phyloP scores from a whole-genome alignment of 345 rosid species.

The Raphanus sativus region DNA sequence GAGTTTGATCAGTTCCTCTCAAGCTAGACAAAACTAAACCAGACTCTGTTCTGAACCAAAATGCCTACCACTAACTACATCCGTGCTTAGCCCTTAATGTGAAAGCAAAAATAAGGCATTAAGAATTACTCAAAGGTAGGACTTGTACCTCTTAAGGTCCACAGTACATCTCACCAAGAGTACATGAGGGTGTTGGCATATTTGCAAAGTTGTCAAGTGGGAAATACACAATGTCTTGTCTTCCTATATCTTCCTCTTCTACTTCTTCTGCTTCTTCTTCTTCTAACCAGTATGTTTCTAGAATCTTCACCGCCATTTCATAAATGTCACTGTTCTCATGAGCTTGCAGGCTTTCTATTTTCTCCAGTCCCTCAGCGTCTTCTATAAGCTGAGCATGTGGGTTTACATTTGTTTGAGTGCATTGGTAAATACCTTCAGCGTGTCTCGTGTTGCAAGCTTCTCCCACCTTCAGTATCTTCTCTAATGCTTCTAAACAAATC shows the following conservation, averaged over 20 bases:
- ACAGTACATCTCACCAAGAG: constrained; percentile 31
- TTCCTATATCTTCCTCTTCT: constrained; percentile 34
- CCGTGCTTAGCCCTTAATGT: not conserved
- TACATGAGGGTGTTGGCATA: constrained; percentile 26
- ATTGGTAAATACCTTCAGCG: constrained; percentile 39
- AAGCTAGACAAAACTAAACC: not conserved
- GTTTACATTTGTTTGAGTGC: constrained; percentile 39
- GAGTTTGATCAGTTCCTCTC: not conserved
- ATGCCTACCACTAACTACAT: not conserved
- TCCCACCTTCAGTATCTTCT: constrained; percentile 59
- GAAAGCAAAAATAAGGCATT: constrained; percentile 2
- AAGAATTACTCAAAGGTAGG: not conserved
- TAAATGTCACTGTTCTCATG: constrained; percentile 45
- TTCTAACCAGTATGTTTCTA: constrained; percentile 61
- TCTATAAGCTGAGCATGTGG: constrained; percentile 54
- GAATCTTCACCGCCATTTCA: constrained; percentile 44
- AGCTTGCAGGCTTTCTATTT: constrained; percentile 56
- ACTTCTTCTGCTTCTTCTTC: constrained; percentile 48
- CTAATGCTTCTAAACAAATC: constrained; percentile 55
- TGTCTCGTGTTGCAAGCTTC: constrained; percentile 45
- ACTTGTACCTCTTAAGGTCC: constrained; percentile 34
- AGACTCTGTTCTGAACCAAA: not conserved
- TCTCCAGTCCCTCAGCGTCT: constrained; percentile 59
- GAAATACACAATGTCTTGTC: constrained; percentile 27
- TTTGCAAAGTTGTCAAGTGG: constrained; percentile 23